Evolutionary conservation across 1,139 yeast genomes (phyloP).

Genomic region (Candida mesenterica): DNA sequence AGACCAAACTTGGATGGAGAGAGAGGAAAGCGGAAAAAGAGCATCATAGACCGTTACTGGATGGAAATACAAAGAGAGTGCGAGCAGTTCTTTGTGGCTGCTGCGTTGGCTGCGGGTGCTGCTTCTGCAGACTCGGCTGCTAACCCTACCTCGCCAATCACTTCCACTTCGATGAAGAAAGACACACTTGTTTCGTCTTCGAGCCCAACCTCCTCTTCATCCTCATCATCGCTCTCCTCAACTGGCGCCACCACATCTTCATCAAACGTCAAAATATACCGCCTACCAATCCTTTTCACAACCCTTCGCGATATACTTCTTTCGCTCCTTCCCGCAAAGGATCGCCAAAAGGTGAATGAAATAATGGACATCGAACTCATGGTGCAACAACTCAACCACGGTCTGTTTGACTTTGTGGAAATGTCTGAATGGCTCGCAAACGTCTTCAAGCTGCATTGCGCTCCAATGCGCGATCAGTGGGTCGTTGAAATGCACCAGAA

Average conservation of each 20-base stretch:
- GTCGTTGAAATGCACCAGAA: slow-evolving; percentile 79
- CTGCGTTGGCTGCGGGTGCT: slow-evolving; percentile 1
- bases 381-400: slow-evolving; percentile 70
- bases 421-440: slow-evolving; percentile 70
- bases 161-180: not conserved
- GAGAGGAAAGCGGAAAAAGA: slow-evolving; percentile 76
- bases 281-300: slow-evolving; percentile 65
- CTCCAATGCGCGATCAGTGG: slow-evolving; percentile 94
- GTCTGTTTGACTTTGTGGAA: slow-evolving; percentile 65
- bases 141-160: slow-evolving; percentile 6
- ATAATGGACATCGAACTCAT: slow-evolving; percentile 76
- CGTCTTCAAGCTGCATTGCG: slow-evolving; percentile 80
- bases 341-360: slow-evolving; percentile 65
- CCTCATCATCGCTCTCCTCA: slow-evolving; percentile 4
- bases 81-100: slow-evolving; percentile 32
- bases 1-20: slow-evolving; percentile 92
- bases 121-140: slow-evolving; percentile 4
- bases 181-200: not conserved
- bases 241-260: slow-evolving; percentile 8
- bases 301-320: slow-evolving; percentile 76
- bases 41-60: slow-evolving; percentile 83
- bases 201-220: too few species aligned
- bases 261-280: slow-evolving; percentile 34
- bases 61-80: slow-evolving; percentile 67
- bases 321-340: slow-evolving; percentile 75